Evolutionary conservation across 2,329 filamentous ascomycete species (phyloP).

Genomic region (Botrytis cinerea): DNA sequence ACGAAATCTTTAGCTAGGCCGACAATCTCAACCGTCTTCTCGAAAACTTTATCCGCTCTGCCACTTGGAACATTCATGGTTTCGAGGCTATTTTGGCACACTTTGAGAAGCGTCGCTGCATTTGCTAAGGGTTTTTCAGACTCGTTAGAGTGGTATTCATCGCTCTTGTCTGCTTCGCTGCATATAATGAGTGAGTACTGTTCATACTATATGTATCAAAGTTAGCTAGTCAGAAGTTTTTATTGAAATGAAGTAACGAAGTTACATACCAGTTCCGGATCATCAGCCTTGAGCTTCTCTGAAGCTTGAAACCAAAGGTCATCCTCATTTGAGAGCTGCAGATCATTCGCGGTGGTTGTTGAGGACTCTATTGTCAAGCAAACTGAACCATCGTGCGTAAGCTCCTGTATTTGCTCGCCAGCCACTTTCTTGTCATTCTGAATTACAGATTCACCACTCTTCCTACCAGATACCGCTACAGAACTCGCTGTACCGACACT

Average conservation of each 20-base stretch:
- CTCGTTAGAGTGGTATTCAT: not conserved
- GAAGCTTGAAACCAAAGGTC: not conserved
- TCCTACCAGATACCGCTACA: not conserved
- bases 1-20: slow-evolving; percentile 1
- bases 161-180: not conserved
- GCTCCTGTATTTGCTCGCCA: not conserved
- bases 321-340: not conserved
- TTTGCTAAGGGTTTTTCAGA: not conserved
- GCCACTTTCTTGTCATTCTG: not conserved
- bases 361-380: not conserved
- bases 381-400: not conserved
- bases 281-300: not conserved
- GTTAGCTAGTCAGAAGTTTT: not conserved
- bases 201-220: not conserved
- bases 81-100: not conserved
- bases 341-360: not conserved
- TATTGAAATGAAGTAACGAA: not conserved
- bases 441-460: not conserved
- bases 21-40: slow-evolving; percentile 1
- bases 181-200: not conserved
- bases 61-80: not conserved
- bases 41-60: not conserved
- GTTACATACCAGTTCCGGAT: not conserved
- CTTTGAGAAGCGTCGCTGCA: not conserved
- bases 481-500: not conserved